phyloP scores from a whole-genome alignment of 2,329 filamentous ascomycete genomes.

The Beauveria sp. region DNA sequence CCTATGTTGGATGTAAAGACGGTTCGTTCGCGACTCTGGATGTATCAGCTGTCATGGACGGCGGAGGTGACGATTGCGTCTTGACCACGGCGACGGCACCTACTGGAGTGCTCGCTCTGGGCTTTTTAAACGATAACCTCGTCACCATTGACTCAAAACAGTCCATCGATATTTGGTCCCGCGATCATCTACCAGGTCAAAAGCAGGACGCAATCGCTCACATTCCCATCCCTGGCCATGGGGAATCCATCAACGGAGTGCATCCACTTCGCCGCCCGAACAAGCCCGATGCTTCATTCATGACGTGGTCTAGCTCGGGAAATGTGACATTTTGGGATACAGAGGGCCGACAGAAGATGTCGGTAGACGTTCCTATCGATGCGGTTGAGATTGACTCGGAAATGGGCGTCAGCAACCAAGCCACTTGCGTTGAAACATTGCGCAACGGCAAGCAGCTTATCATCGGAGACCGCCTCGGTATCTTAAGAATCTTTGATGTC shows the following conservation, averaged over 20 bases:
- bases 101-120: constrained; percentile 56
- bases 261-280: constrained; percentile 55
- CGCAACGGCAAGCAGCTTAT: constrained; percentile 59
- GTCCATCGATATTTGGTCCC: constrained; percentile 62
- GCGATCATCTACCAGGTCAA: constrained; percentile 36
- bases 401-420: constrained; percentile 47
- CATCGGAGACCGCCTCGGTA: constrained; percentile 81
- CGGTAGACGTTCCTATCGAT: constrained; percentile 63
- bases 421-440: constrained; percentile 53
- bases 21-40: constrained; percentile 50
- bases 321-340: constrained; percentile 75
- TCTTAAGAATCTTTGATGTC: constrained; percentile 63
- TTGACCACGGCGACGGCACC: constrained; percentile 30
- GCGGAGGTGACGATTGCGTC: constrained; percentile 28
- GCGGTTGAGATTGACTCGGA: constrained; percentile 44
- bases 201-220: constrained; percentile 31
- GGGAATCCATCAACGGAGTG: constrained; percentile 65
- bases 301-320: constrained; percentile 82
- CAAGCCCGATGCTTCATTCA: constrained; percentile 60
- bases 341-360: constrained; percentile 59
- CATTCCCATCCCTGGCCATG: constrained; percentile 54
- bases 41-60: constrained; percentile 40
- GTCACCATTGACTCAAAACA: constrained; percentile 70
- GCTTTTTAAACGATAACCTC: constrained; percentile 57
- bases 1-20: constrained; percentile 63